Evolutionary conservation across 2,329 filamentous ascomycete genomes (phyloP), one percentile per base, ranked within the genome.

Genomic region (Aspergillus sp.): DNA sequence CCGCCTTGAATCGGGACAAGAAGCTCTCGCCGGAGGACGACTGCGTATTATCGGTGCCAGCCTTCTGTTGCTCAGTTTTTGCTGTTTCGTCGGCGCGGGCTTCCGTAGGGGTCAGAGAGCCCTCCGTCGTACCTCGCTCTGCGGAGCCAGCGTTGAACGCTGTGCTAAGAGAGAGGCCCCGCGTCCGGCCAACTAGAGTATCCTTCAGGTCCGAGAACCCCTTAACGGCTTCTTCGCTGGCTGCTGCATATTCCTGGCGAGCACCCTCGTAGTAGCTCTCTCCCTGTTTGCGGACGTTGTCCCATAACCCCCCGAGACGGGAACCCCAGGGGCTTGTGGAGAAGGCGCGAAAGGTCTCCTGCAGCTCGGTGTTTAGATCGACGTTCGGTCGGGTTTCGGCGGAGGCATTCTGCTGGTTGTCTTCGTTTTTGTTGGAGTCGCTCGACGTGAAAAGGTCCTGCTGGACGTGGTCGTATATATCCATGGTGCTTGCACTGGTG

Each of bases 401-500:
- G 50, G 74, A 59, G 28, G 69, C 56, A 41, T 86, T 59, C 80
- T 80, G 74, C 53, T 81, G 74, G 51, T 77, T 76, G 48, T 81
- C 79, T 64, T 81, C 79, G 66, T 83, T 80, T 41, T 79, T 76
- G 38, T 71, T 64, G 53, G 69, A 63, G 60, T 88, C 83, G 70
- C 87, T 85, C 45, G 86, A 83, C 64, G 76, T 65, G 69, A 91
- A 85, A 55, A 87, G 85, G 76, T 95, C 89, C 81, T 97, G 92
- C 75, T 92, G 89, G 72, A 98, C 96, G 78, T 97, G 93, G 74
- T 99, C 95, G 85, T 98, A 99, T 73, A 96, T 84, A 86, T 99
- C 95, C 95, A 99, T 98, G 59, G 59, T 55, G 54, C 58, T 63
- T 55, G 65, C 64, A 65, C 65, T 64, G 66, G 55, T 64, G 60